Conservation (phyloP, 202 grass and related monocot genomes). For the Eragrostis tef region DNA sequence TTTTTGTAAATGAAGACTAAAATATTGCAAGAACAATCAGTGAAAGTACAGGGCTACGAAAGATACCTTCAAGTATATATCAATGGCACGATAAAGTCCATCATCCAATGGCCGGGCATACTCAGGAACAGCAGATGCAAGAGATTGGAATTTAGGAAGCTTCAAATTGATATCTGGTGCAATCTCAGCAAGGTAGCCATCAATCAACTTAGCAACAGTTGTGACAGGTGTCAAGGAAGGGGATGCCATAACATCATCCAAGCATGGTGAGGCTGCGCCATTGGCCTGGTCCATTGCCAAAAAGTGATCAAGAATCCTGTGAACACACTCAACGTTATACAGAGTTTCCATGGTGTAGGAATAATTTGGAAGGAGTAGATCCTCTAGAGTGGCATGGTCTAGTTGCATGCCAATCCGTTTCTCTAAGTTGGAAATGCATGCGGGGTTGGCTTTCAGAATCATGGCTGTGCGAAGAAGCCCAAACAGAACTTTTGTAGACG, state of each 20-base stretch:
- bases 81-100: conserved; percentile 96
- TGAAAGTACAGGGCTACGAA: background rate
- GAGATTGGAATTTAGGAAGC: conserved; percentile 71
- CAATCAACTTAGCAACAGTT: conserved; percentile 78
- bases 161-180: conserved; percentile 94
- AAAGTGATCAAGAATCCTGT: conserved; percentile 92
- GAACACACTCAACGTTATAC: conserved; percentile 92
- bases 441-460: conserved; percentile 70
- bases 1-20: conserved; percentile 14
- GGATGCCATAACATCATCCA: conserved; percentile 71
- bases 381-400: conserved; percentile 84
- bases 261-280: conserved; percentile 60
- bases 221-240: conserved; percentile 76
- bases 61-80: conserved; percentile 93
- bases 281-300: conserved; percentile 87
- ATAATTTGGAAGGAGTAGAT: conserved; percentile 85
- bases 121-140: conserved; percentile 79
- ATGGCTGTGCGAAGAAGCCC: conserved; percentile 86
- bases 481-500: conserved; percentile 77
- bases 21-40: background rate
- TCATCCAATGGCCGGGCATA: conserved; percentile 92
- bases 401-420: conserved; percentile 83
- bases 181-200: conserved; percentile 89
- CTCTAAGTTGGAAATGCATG: conserved; percentile 82
- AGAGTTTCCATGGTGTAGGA: conserved; percentile 95